phyloP scores from a whole-genome alignment of 2,329 filamentous ascomycete genomes.

The Colletotrichum spaethianum region DNA sequence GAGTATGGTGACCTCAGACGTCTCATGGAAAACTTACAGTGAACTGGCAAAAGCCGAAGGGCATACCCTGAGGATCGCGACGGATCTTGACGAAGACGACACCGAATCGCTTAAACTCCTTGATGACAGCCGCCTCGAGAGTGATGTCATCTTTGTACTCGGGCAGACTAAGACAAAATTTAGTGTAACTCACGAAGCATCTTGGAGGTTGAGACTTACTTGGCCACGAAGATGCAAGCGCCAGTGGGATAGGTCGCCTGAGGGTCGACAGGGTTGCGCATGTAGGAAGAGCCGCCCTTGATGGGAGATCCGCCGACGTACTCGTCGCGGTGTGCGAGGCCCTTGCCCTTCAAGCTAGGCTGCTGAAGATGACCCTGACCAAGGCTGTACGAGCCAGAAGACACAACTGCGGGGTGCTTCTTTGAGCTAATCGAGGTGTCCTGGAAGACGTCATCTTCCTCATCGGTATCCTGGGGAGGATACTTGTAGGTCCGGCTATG shows the following conservation, averaged over 20 bases:
- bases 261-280: conserved; percentile 56
- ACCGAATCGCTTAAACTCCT: conserved; percentile 68
- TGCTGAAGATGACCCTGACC: conserved; percentile 28
- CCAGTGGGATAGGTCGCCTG: conserved; percentile 67
- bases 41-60: conserved; percentile 75
- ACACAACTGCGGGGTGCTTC: not conserved
- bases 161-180: conserved; percentile 60
- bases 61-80: conserved; percentile 70
- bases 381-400: conserved; percentile 21
- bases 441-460: conserved; percentile 28
- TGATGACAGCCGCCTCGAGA: conserved; percentile 67
- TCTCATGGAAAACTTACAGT: conserved; percentile 60
- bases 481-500: not conserved
- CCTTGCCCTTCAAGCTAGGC: conserved; percentile 4
- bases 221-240: conserved; percentile 76
- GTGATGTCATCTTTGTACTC: conserved; percentile 63
- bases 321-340: not conserved
- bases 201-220: conserved; percentile 62
- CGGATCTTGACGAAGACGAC: conserved; percentile 75
- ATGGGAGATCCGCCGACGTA: conserved; percentile 28
- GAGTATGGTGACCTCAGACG: too few species aligned
- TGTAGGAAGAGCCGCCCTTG: conserved; percentile 23
- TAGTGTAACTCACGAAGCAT: conserved; percentile 19
- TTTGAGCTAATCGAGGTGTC: not conserved
- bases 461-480: not conserved